Evolutionary conservation across 768 basidiomycete species (phyloP).

Genomic region (Amanita fuliginea): DNA sequence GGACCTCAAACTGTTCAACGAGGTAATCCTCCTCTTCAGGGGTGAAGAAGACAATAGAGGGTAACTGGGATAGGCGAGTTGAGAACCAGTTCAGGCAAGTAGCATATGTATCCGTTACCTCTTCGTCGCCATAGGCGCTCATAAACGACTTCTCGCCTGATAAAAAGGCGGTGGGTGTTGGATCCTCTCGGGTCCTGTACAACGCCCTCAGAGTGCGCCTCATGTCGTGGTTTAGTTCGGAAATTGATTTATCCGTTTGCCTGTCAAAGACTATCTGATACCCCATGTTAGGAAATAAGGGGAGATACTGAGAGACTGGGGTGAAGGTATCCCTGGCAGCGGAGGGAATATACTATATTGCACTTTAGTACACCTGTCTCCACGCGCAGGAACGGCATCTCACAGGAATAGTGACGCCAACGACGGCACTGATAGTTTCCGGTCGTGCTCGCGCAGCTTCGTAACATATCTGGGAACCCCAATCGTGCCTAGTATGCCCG

Average conservation of each 20-base stretch:
- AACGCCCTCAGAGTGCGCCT: slow-evolving; percentile 47
- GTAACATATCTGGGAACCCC: slow-evolving; percentile 60
- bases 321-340: slow-evolving; percentile 27
- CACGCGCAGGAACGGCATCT: slow-evolving; percentile 9
- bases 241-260: slow-evolving; percentile 32
- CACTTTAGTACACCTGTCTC: too few relatives aligned
- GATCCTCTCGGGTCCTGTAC: slow-evolving; percentile 37
- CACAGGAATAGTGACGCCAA: slow-evolving; percentile 54
- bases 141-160: slow-evolving; percentile 38
- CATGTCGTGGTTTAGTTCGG: slow-evolving; percentile 46
- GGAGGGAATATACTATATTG: slow-evolving; percentile 46
- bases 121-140: slow-evolving; percentile 35
- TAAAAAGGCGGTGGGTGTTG: slow-evolving; percentile 47
- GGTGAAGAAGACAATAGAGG: slow-evolving; percentile 50
- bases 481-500: slow-evolving; percentile 50
- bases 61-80: slow-evolving; percentile 28
- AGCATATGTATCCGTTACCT: slow-evolving; percentile 22
- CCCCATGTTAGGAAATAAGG: slow-evolving; percentile 36
- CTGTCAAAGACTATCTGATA: slow-evolving; percentile 58
- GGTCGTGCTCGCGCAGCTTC: slow-evolving; percentile 61
- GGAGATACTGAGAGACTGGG: slow-evolving; percentile 29
- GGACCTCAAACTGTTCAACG: slow-evolving; percentile 45
- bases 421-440: slow-evolving; percentile 47
- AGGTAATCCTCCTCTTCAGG: slow-evolving; percentile 60
- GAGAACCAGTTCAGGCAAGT: not conserved